Base-by-base conservation (phyloP, 2,329 filamentous ascomycete species). In the Fusarium staphyleae region DNA sequence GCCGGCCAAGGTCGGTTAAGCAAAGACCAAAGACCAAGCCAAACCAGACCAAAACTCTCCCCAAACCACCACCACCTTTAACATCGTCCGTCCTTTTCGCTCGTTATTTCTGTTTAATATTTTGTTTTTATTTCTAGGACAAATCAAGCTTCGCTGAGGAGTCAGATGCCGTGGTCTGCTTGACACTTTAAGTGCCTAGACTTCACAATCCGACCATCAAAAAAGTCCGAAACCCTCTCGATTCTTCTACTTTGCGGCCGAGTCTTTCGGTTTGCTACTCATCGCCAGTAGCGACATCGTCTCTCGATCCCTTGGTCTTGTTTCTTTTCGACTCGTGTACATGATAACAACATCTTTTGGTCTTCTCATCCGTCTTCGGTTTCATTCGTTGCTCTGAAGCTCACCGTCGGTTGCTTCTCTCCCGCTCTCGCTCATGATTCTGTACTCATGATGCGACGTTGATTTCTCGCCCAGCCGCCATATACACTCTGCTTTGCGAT, bases 371-470 rank as follows among this genome's bases (percentile, higher is more conserved):
- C 11, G 34, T 3, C 16, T 6, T 16, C 9, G 32, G 3, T 16
- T 11, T 14, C 9, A 6, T 9, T 6, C n/a, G 32, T 34, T 30
- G 45, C n/a, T n/a, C 29, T 32, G 32, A 28, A 44, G 24, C 40
- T 24, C 15, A 10, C 32, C 13, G 29, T 40, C 47, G 52, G 29
- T 40, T 50, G 52, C 33, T 36, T 48, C 24, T 30, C 11, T 36
- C 46, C 30, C 29, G 35, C 42, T 34, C 24, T 48, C 37, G 40
- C 55, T 44, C 55, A 62, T 60, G 50, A 40, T 50, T 37, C 14
- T 51, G 32, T 50, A 50, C 57, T 54, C 63, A 66, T 65, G 63
- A 66, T 66, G 64, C 63, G 62, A 65, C 44, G 47, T 52, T 66
- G 52, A 66, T 53, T 33, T 29, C 48, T 46, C 39, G 22, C 39